Conservation (phyloP, 805 yeast species). For the Metschnikowia lunata region DNA sequence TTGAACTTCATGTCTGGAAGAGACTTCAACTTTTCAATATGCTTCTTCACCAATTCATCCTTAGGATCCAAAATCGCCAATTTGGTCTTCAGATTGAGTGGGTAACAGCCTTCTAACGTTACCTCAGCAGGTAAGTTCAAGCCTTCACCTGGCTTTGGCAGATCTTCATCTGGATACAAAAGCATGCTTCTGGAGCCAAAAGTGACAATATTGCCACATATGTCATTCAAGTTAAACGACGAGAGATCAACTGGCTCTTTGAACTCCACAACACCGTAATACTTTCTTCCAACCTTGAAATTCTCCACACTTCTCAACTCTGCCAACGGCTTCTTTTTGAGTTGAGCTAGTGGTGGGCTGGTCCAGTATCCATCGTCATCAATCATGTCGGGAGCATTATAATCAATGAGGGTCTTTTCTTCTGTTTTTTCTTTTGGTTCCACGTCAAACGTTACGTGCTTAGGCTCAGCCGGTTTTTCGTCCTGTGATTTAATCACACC, state of each 20-base stretch:
- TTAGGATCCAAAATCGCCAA: constrained; percentile 73
- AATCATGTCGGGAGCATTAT: constrained; percentile 27
- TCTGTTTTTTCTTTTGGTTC: constrained; percentile 5
- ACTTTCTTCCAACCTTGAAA: constrained; percentile 74
- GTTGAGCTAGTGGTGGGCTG: constrained; percentile 66
- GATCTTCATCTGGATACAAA: constrained; percentile 66
- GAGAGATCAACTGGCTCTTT: constrained; percentile 80
- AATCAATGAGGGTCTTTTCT: constrained; percentile 15
- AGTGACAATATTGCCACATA: constrained; percentile 61
- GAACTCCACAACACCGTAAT: constrained; percentile 75
- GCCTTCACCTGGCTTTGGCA: constrained; percentile 65
- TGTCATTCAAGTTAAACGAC: constrained; percentile 52
- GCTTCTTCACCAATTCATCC: constrained; percentile 65
- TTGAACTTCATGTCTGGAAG: constrained; percentile 60
- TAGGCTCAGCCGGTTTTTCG: constrained; percentile 17
- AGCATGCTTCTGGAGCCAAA: constrained; percentile 58
- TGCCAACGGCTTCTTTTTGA: constrained; percentile 54
- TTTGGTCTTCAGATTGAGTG: constrained; percentile 66
- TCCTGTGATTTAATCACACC: not conserved
- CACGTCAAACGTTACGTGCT: constrained; percentile 31
- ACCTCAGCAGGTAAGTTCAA: constrained; percentile 72
- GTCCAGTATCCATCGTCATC: constrained; percentile 83
- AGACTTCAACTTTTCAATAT: constrained; percentile 60
- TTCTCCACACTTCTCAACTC: constrained; percentile 61
- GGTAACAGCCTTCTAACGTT: constrained; percentile 76